Base-by-base conservation (phyloP, 2,329 filamentous ascomycete species). In the Cordyceps cateniannulata region DNA sequence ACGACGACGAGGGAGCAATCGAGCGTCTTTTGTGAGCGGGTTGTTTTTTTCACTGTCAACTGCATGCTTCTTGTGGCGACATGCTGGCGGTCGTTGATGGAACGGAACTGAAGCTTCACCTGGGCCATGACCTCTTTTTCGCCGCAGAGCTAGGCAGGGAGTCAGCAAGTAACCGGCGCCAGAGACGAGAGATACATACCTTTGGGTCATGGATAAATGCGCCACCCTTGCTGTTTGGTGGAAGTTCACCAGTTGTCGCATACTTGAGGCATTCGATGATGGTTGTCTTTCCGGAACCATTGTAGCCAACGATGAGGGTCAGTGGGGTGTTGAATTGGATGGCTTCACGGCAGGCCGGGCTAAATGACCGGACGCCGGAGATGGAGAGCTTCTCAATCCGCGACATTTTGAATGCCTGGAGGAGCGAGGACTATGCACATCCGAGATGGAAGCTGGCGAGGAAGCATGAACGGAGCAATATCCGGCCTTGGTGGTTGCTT, bases 211-310 rank as follows among this genome's bases (percentile, higher is more conserved):
- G 93, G 64, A 99, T 91, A 72, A 98, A 99, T 54, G 93, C 93
- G 35, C 92, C 93, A 29, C 89, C 89, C 67, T 87, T 89, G 77
- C 88, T 93, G 78, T 97, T 96, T 35, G 95, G 91, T 1, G 95
- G 95, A 52, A 96, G 83, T 69, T 96, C 90, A 61, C 95, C 96
- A 8, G 93, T 97, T 20, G 96, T 97, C 57, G 91, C 93, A 85
- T 97, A 99, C 72, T 97, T 97, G 70, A 99, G 88, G 72, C 92
- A 96, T 75, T 99, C 95, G 75, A 99, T 99, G 71, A 99, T 96
- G 62, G 95, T 98, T 10, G 95, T 99, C 78, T 99, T 99, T 64
- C 95, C 95, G 1, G 93, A 98, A 60, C 95, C 95, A 77, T 99
- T 99, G 75, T 92, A 91, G 62, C 95, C 95, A 62, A 99, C 96